Conservation (phyloP, 139 green algal genomes). For the Gonium pectorale region DNA sequence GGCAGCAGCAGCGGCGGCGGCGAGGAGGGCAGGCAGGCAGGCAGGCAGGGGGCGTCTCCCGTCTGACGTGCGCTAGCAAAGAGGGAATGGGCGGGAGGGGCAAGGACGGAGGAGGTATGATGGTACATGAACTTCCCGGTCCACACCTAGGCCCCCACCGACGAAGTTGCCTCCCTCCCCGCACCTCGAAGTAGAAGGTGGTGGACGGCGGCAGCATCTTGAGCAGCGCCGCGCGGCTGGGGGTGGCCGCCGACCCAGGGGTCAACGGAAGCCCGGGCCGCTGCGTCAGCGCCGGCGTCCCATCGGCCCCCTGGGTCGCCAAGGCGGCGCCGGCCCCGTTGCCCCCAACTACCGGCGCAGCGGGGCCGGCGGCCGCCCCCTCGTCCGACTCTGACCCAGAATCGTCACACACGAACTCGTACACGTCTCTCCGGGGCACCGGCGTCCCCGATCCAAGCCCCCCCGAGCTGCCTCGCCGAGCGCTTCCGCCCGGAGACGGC, state of each 20-base stretch:
- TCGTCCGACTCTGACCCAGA: not conserved
- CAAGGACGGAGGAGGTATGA: not conserved
- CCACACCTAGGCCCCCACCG: not conserved
- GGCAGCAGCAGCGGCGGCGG: too few species aligned
- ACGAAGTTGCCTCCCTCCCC: not conserved
- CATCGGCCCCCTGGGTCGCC: too few species aligned
- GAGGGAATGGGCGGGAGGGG: too few species aligned
- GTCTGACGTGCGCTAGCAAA: too few species aligned
- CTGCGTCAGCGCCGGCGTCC: not conserved
- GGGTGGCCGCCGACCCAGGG: conserved; percentile 3
- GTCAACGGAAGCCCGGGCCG: not conserved
- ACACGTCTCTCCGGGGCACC: not conserved
- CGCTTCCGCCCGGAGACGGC: too few species aligned
- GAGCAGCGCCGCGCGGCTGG: conserved; percentile 30
- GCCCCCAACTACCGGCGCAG: not conserved
- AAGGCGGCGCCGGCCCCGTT: not conserved
- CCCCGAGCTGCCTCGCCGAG: not conserved
- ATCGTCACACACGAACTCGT: not conserved
- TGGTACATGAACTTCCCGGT: not conserved
- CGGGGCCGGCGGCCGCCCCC: too few species aligned
- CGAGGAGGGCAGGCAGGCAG: not conserved
- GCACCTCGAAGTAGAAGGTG: conserved; percentile 35
- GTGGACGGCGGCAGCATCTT: conserved; percentile 29
- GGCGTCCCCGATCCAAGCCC: not conserved
- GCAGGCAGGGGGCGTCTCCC: conserved; percentile 40